Percentiles rank a stretch among this genome's conserved stretches.
Conservation (phyloP, 2,329 filamentous ascomycete genomes). For the Anthostomella pinea region DNA sequence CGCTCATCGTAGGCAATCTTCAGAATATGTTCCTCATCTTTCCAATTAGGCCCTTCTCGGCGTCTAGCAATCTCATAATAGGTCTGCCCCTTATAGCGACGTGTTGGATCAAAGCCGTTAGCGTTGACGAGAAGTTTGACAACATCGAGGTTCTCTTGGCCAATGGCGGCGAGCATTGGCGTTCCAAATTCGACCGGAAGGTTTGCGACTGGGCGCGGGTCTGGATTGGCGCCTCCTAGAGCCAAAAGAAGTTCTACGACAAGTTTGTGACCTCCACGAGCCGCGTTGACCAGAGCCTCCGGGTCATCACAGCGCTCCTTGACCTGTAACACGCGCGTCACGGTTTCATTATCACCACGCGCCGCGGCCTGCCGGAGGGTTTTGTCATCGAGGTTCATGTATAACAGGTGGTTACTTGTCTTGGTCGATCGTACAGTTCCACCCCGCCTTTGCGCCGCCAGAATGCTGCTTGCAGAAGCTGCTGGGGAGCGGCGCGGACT, state of each 20-base stretch:
- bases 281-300: slow-evolving; percentile 84
- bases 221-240: slow-evolving; percentile 62
- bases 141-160: slow-evolving; percentile 81
- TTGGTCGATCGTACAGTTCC: slow-evolving; percentile 60
- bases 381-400: slow-evolving; percentile 62
- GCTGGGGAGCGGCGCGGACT: slow-evolving; percentile 59
- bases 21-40: slow-evolving; percentile 78
- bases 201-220: slow-evolving; percentile 64
- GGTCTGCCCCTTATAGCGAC: slow-evolving; percentile 70
- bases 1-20: slow-evolving; percentile 71
- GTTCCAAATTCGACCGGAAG: slow-evolving; percentile 72
- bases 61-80: slow-evolving; percentile 87
- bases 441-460: slow-evolving; percentile 45
- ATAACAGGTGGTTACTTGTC: slow-evolving; percentile 61
- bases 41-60: slow-evolving; percentile 82
- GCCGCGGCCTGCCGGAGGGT: slow-evolving; percentile 59
- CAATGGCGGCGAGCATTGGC: slow-evolving; percentile 91
- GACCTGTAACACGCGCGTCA: slow-evolving; percentile 59
- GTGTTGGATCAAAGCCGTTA: slow-evolving; percentile 76
- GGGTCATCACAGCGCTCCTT: slow-evolving; percentile 67
- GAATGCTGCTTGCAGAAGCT: slow-evolving; percentile 30
- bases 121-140: slow-evolving; percentile 77
- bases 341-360: slow-evolving; percentile 59
- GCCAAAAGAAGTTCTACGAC: slow-evolving; percentile 77
- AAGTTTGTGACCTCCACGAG: slow-evolving; percentile 85